phyloP scores from a whole-genome alignment of 495 filamentous ascomycete genomes.

The Acidiella bohemica region DNA sequence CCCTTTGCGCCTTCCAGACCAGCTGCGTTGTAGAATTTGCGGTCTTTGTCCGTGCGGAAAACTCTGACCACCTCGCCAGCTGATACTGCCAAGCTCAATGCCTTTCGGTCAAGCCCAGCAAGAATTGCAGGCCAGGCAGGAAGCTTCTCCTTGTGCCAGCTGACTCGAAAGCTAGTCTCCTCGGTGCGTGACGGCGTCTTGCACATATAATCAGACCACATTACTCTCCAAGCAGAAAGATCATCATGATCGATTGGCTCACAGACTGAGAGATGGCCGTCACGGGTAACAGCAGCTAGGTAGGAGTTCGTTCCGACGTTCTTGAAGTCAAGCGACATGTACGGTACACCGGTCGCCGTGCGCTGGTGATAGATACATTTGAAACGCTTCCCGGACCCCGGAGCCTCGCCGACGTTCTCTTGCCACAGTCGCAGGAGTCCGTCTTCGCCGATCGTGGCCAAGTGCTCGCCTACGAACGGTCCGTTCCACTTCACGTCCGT shows the following conservation, averaged over 20 bases:
- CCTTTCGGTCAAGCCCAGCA: conserved; percentile 62
- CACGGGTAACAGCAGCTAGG: conserved; percentile 68
- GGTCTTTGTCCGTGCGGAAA: conserved; percentile 53
- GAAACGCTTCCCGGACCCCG: conserved; percentile 64
- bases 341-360: conserved; percentile 45
- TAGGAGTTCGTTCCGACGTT: conserved; percentile 59
- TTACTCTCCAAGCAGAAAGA: conserved; percentile 55
- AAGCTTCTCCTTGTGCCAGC: conserved; percentile 70
- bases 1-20: conserved; percentile 56
- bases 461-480: conserved; percentile 46
- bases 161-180: conserved; percentile 72
- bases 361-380: conserved; percentile 45
- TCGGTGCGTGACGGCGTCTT: conserved; percentile 50
- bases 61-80: conserved; percentile 68
- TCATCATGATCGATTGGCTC: conserved; percentile 82
- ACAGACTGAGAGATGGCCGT: conserved; percentile 64
- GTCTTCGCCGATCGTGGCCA: conserved; percentile 67
- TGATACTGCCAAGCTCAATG: conserved; percentile 65
- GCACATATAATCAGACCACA: conserved; percentile 59
- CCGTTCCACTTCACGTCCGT: conserved; percentile 78
- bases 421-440: conserved; percentile 81
- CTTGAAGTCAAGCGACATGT: conserved; percentile 69
- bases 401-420: conserved; percentile 64
- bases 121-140: conserved; percentile 61
- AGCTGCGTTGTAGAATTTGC: conserved; percentile 64